phyloP scores from a whole-genome alignment of 2,329 filamentous ascomycete species.

The Rhinocladiella similis region DNA sequence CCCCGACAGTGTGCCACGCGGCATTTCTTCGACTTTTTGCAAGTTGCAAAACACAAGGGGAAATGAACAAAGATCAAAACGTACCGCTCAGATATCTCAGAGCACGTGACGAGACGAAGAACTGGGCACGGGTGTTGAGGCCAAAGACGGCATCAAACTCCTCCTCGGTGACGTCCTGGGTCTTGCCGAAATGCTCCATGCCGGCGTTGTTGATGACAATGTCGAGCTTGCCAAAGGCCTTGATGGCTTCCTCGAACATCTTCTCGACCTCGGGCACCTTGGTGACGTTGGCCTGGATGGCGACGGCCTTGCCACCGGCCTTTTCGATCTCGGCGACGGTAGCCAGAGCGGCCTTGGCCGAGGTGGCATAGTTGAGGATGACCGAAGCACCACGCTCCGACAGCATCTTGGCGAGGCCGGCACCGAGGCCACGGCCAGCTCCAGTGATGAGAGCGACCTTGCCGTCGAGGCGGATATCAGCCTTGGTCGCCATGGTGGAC shows the following conservation, averaged over 20 bases:
- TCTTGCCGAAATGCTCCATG: conserved; percentile 46
- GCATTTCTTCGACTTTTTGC: no score
- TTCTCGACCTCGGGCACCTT: conserved; percentile 46
- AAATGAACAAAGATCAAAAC: background rate
- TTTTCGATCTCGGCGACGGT: conserved; percentile 32
- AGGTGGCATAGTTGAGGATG: conserved; percentile 48
- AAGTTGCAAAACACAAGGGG: no score
- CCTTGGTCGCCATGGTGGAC: conserved; percentile 17
- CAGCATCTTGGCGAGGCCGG: conserved; percentile 37
- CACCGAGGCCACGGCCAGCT: conserved; percentile 38
- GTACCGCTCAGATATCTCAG: conserved; percentile 60
- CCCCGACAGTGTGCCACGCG: background rate
- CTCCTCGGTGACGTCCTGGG: conserved; percentile 65
- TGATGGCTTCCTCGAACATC: conserved; percentile 43
- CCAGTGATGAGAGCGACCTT: conserved; percentile 43
- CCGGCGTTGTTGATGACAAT: conserved; percentile 31
- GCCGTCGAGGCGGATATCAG: conserved; percentile 32
- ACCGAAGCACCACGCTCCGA: conserved; percentile 36
- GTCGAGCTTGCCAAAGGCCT: conserved; percentile 31
- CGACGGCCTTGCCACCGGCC: conserved; percentile 39
- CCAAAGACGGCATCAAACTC: conserved; percentile 60
- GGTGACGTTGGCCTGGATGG: conserved; percentile 50
- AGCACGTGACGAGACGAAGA: conserved; percentile 68
- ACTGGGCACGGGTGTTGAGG: conserved; percentile 64
- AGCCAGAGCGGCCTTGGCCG: conserved; percentile 39